Evolutionary conservation across 2,329 filamentous ascomycete species (phyloP).

Genomic region (Magnaporthiopsis incrustans): DNA sequence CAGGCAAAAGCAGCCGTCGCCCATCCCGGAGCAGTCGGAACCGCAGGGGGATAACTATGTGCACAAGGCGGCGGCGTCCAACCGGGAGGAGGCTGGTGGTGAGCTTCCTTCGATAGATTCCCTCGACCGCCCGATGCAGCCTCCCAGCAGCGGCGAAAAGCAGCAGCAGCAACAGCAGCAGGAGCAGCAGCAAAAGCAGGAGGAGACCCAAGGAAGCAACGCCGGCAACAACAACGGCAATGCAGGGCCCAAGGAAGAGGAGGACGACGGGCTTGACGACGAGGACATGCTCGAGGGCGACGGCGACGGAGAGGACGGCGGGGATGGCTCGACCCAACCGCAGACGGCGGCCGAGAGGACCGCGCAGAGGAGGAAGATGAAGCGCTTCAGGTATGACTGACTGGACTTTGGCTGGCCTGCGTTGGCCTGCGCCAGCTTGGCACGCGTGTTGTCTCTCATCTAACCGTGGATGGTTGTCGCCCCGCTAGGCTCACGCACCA

Average conservation of each 20-base stretch:
- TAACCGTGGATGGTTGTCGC: not conserved
- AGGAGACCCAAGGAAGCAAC: constrained; percentile 24
- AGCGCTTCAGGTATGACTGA: constrained; percentile 61
- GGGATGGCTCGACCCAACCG: constrained; percentile 31
- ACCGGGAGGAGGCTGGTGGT: constrained; percentile 32
- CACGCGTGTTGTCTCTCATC: not conserved
- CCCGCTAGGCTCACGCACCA: constrained; percentile 73
- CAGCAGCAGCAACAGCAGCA: constrained; percentile 26
- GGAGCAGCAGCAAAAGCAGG: no score
- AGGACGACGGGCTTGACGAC: constrained; percentile 46
- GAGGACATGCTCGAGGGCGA: constrained; percentile 48
- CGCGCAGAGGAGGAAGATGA: constrained; percentile 59
- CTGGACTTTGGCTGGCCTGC: not conserved
- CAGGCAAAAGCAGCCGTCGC: constrained; percentile 31
- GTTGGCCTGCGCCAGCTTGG: not conserved
- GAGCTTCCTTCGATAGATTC: constrained; percentile 29
- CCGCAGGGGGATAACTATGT: constrained; percentile 24
- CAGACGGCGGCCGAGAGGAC: constrained; percentile 50
- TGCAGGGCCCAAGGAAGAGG: constrained; percentile 36
- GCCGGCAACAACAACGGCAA: constrained; percentile 28
- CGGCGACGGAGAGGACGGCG: constrained; percentile 14
- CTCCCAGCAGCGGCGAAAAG: constrained; percentile 21
- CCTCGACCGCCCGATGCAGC: constrained; percentile 26
- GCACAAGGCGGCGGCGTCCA: constrained; percentile 24
- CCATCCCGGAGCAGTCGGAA: constrained; percentile 27